Base-by-base conservation (phyloP, 2,329 filamentous ascomycete species). In the Didymella segeticola region DNA sequence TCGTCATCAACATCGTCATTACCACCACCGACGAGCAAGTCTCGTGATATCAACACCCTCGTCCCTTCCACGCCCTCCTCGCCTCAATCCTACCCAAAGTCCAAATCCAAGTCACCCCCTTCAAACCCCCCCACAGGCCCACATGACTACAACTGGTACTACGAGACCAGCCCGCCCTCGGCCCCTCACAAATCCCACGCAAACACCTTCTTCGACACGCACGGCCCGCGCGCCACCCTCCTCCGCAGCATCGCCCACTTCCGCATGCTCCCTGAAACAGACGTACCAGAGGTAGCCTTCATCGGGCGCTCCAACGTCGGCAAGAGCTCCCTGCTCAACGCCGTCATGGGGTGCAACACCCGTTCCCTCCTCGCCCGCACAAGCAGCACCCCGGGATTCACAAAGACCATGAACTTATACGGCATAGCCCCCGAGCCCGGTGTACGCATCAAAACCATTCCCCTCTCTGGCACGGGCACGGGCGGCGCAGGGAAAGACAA, bases 251-350 rank as follows among this genome's bases (percentile, higher is more conserved):
- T 82, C 6, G 77, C 79, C 14, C 79, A 83, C 53, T 90, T 90
- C 73, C 83, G 83, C 60, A 76, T 77, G 3, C 83, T 88, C 53
- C 82, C 84, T 7, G 78, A 79, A 8, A 80, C 78, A 1, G 67
- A 78, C 1, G 75, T 82, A 25, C 84, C 85, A 1, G 85, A 89
- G 76, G 80, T 88, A 12, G 84, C 83, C 33, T 89, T 91, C 66
- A 78, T 90, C 4, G 88, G 88, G 15, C 82, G 88, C 39, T 86
- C 83, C 31, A 91, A 91, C 65, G 87, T 89, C 5, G 88, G 88
- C 47, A 90, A 91, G 74, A 86, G 82, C 47, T 84, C 81, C 2
- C 68, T 90, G 4, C 77, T 90, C 22, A 91, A 91, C 67, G 83
- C 84, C 2, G 74, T 90, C 8, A 61, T 70, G 29, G 63, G 63